Base-by-base conservation (phyloP, 1,284 basidiomycete genomes). In the Boletus sp. region DNA sequence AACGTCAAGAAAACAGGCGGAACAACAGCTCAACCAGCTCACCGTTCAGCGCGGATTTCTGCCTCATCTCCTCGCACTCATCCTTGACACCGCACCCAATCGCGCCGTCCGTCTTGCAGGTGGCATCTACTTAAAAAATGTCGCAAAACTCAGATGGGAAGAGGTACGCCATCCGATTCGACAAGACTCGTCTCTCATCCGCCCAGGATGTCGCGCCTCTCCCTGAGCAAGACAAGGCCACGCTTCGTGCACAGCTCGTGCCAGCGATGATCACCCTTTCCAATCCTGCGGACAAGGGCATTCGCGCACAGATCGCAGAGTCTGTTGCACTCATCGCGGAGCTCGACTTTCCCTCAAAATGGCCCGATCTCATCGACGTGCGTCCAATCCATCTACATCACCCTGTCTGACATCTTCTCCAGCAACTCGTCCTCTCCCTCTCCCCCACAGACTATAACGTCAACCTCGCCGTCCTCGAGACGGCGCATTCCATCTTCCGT, bases 401-500 rank as follows among this genome's bases (percentile, higher is more conserved):
- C 51, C 6, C 16, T 49, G 52, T 61, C 70, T 71, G 1, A 71
- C 60, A 25, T 54, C 17, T 35, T 27, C 51, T 55, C 28, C 71
- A 96, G 93, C 91, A 94, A 88, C 86, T 97, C 51, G 91, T 96
- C 50, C 72, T 79, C 52, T 93, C 93, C 60, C 81, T 96, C 47
- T 89, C 92, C 17, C 77, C 82, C 13, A 83, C 88, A 23, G 88
- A 98, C 71, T 95, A 93, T 74, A 88, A 89, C 65, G 76, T 94
- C 67, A 97, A 98, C 74, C 83, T 95, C 43, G 93, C 92, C 57
- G 92, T 99, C 11, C 83, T 99, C 40, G 87, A 97, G 68, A 96
- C 96, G 0, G 94, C 95, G 0, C 97, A 98, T 76, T 95, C 94
- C 46, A 98, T 99, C 71, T 98, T 98, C 79, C 85, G 87, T 57